Conservation (phyloP, 192 early-diverging fungal genomes). For the Neocallimastix lanati region DNA sequence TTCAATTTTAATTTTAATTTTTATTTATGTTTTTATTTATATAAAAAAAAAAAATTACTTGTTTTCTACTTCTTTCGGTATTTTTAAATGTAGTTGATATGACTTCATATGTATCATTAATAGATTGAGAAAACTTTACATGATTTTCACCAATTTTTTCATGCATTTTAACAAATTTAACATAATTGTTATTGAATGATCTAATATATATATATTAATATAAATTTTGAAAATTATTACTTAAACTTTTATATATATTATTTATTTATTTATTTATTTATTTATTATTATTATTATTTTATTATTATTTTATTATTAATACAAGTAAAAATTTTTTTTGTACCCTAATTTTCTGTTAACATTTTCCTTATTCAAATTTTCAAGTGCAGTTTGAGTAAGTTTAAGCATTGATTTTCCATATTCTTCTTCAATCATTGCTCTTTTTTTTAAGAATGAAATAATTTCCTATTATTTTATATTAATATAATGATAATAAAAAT, state of each 20-base stretch:
- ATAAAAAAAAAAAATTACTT: constrained; percentile 22
- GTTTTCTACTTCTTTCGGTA: constrained; percentile 57
- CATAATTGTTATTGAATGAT: constrained; percentile 61
- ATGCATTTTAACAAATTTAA: constrained; percentile 58
- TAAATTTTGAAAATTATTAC: not conserved
- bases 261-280: not conserved
- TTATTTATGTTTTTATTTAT: too few relatives aligned
- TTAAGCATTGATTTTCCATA: constrained; percentile 68
- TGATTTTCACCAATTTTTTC: constrained; percentile 63
- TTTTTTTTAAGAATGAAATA: constrained; percentile 58
- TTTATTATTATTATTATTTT: not conserved
- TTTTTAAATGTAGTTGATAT: constrained; percentile 52
- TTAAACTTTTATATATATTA: too few relatives aligned
- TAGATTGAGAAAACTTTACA: constrained; percentile 48
- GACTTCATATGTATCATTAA: constrained; percentile 65
- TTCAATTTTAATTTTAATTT: too few relatives aligned
- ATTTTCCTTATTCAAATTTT: constrained; percentile 26
- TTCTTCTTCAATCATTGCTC: constrained; percentile 81
- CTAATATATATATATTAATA: constrained; percentile 12
- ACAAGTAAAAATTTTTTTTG: not conserved
- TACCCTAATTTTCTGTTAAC: constrained; percentile 32
- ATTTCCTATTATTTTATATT: too few relatives aligned
- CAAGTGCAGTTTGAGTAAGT: constrained; percentile 35
- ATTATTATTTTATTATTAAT: not conserved
- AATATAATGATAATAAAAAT: too few relatives aligned